These are phyloP conservation scores for Candida tallmaniae DNA, from an alignment of 805 yeast species.

Conservation along the genomic window DNA sequence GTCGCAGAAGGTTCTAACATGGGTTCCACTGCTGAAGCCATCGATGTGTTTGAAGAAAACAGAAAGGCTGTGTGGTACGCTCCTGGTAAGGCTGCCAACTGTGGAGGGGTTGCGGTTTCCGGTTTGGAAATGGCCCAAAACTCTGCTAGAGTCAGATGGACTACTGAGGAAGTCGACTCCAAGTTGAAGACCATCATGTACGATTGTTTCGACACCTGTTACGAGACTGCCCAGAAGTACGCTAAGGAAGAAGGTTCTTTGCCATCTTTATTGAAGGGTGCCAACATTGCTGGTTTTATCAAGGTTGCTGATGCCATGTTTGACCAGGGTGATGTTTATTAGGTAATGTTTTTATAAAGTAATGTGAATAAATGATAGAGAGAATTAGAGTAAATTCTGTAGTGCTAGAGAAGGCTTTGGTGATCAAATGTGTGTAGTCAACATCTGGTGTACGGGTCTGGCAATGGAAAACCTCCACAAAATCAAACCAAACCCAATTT, in stretches of 20 bases:
- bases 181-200: conserved; percentile 91
- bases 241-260: conserved; percentile 63
- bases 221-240: conserved; percentile 79
- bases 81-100: conserved; percentile 98
- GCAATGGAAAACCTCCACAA: too few relatives aligned
- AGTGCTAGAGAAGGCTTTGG: too few relatives aligned
- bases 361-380: background rate
- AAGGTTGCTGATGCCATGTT: conserved; percentile 99
- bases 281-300: conserved; percentile 97
- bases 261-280: conserved; percentile 97
- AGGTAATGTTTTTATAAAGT: conserved; percentile 8
- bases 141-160: conserved; percentile 91
- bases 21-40: conserved; percentile 99
- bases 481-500: too few relatives aligned
- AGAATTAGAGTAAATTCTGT: too few relatives aligned
- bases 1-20: conserved; percentile 99
- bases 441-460: too few relatives aligned
- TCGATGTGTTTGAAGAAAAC: conserved; percentile 85
- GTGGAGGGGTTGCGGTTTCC: conserved; percentile 99
- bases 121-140: conserved; percentile 99
- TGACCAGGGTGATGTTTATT: conserved; percentile 83
- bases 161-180: conserved; percentile 85
- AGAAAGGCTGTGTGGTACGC: conserved; percentile 90
- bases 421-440: too few relatives aligned
- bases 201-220: conserved; percentile 88